Base-by-base conservation (phyloP, 2,329 filamentous ascomycete species). In the Colletotrichum endophyticum region DNA sequence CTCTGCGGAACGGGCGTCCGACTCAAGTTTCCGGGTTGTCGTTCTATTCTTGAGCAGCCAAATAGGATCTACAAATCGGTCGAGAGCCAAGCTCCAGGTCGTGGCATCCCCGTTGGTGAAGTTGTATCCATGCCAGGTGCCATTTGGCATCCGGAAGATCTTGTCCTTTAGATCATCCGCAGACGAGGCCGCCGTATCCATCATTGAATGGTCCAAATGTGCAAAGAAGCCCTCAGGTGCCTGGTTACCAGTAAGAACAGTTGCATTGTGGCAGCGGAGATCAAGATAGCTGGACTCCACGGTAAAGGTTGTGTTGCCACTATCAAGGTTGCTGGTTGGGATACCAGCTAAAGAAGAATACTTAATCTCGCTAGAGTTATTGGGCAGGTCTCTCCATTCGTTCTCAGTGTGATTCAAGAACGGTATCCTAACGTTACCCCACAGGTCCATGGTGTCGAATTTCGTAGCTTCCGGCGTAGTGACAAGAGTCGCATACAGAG, bases 391-490 rank as follows among this genome's bases (percentile, higher is more conserved):
- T 28, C n/a, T 8, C 64, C 71, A 73, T 5, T 16, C 11, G 4
- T 8, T 3, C 9, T 61, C 19, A 6, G 19, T 30, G 19, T 39
- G 62, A 22, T 34, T 32, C 44, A 75, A 74, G 28, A 75, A 79
- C 3, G 81, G 81, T 12, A 83, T 79, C 64, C 81, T 82, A 56
- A 80, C 77, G 62, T 83, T 82, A 4, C 80, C 81, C 80, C 80
- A 82, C 2, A 79, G 63, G 63, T 82, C 81, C 75, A 79, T 78
- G 19, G 64, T 73, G 25, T 76, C 73, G 5, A 56, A 34, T 56
- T 80, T 79, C 6, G 79, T 73, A 6, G 73, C 36, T 2, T 70
- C 62, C 2, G 81, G 79, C 9, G 79, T 76, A n/a, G 80, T 67
- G 7, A 82, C 28, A 13, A 79, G 73, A 8, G 78, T 75, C 3